Percentiles rank a stretch among this genome's conserved stretches.
Evolutionary conservation across 2,329 filamentous ascomycete genomes (phyloP).

Genomic region (Fusarium bactridioides): DNA sequence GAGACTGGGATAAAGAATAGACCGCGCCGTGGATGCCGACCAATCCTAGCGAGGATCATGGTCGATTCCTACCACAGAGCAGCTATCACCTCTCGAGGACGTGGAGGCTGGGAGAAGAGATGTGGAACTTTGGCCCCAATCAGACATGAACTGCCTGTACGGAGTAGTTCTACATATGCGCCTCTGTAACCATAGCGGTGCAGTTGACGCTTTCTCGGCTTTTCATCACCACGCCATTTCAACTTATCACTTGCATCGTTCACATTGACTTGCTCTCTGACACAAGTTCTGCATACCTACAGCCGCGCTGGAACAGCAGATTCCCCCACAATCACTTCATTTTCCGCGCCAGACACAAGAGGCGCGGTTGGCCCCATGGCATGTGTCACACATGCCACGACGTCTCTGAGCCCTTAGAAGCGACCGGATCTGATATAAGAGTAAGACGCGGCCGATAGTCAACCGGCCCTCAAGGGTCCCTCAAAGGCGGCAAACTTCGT

Average conservation of each 20-base stretch:
- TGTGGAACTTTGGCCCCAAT: not conserved
- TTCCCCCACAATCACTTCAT: not conserved
- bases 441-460: conserved; percentile 1
- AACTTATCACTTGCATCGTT: not conserved
- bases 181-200: not conserved
- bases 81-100: not conserved
- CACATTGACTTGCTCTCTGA: too few relatives aligned
- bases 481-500: not conserved
- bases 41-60: not conserved
- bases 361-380: conserved; percentile 1
- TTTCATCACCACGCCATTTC: conserved; percentile 30
- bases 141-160: not conserved
- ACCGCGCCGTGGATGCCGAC: conserved; percentile 1
- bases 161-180: not conserved
- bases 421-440: conserved; percentile 19
- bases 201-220: too few relatives aligned
- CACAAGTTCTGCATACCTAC: too few relatives aligned
- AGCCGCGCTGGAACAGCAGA: conserved; percentile 16
- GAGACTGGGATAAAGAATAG: too few relatives aligned
- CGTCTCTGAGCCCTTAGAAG: not conserved
- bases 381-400: conserved; percentile 18
- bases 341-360: conserved; percentile 14
- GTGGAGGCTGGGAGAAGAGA: conserved; percentile 15
- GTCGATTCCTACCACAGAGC: not conserved
- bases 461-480: conserved; percentile 8